phyloP scores from a whole-genome alignment of 441 rosid species.

The Croton setiger region DNA sequence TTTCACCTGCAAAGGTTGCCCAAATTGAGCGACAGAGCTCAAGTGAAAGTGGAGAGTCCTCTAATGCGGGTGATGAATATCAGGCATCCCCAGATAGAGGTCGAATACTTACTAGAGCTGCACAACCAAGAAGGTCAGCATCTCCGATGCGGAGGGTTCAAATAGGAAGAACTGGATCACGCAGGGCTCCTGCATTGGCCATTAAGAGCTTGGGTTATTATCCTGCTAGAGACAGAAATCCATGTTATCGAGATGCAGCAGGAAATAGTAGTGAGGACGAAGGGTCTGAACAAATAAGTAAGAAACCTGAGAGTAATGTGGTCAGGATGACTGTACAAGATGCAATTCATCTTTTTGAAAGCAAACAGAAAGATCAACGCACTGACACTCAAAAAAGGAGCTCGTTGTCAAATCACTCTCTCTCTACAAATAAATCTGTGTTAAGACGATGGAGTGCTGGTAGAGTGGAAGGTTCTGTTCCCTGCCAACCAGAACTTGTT shows the following conservation, averaged over 20 bases:
- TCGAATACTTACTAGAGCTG: slow-evolving; percentile 49
- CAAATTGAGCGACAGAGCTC: slow-evolving; percentile 53
- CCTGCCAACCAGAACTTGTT: slow-evolving; percentile 30
- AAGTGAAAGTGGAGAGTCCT: slow-evolving; percentile 50
- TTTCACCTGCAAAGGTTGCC: slow-evolving; percentile 63
- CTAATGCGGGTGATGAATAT: slow-evolving; percentile 37
- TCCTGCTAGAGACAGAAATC: slow-evolving; percentile 45
- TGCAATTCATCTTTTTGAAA: slow-evolving; percentile 61
- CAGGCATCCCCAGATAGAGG: slow-evolving; percentile 49
- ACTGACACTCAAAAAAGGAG: slow-evolving; percentile 38
- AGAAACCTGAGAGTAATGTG: slow-evolving; percentile 38
- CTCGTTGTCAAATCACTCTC: slow-evolving; percentile 29
- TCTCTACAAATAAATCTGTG: slow-evolving; percentile 44
- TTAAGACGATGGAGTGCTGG: slow-evolving; percentile 74
- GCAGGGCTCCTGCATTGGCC: slow-evolving; percentile 49
- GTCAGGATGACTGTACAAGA: slow-evolving; percentile 64
- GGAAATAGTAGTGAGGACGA: slow-evolving; percentile 41
- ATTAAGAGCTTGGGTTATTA: slow-evolving; percentile 54
- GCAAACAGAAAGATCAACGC: slow-evolving; percentile 49
- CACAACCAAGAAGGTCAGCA: slow-evolving; percentile 62
- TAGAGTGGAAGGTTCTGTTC: slow-evolving; percentile 40
- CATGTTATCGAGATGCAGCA: slow-evolving; percentile 32
- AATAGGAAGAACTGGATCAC: slow-evolving; percentile 58
- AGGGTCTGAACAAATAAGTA: slow-evolving; percentile 36
- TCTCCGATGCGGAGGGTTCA: slow-evolving; percentile 80